Base-by-base conservation (phyloP, 768 basidiomycete genomes). In the Tylopilus cervinicoccineus region DNA sequence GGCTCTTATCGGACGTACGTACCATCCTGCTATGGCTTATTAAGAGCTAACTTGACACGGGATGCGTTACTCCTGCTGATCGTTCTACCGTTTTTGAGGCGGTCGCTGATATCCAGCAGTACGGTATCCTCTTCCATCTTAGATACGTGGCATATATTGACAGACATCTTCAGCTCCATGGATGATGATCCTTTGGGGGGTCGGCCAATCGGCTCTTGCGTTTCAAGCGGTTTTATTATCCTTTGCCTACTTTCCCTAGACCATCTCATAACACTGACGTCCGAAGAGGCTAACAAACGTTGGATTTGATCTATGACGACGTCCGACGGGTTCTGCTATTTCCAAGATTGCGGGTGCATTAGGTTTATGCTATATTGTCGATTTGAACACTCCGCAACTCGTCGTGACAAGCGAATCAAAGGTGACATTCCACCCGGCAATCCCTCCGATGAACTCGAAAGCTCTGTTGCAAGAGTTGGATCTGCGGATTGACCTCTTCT, bases 21-120 rank as follows among this genome's bases (percentile, higher is more conserved):
- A 19, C 4, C 11, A 10, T 19, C 20, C 23, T 23, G 6, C 17
- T 9, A 36, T 26, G 11, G 19, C 31, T 46, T 23, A 37, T 24
- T 31, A 23, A 26, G 23, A 6, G 19, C 55, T 61, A 26, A 64
- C 47, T 24, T 6, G 2, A 7, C 43, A 17, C 29, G 69, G 65
- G 62, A 19, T 39, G 39, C 1, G 33, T 63, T 29, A 58, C 59
- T 19, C 41, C 32, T 7, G 51, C 55, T 8, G 68, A 70, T 51
- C 62, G 63, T 24, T 38, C 50, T 19, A 62, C 55, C 20, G 62
- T 67, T 37, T 64, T 52, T 19, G 58, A 62, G 24, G 66, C 66
- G 8, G n/a, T 68, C 16, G 58, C 62, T 4, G 62, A 68, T 20
- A 59, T 68, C n/a, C 66, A 63, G 45, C 58, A 37, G 29, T 65